These are phyloP conservation scores for Chionographis japonica DNA, from an alignment of 106 monocot species.

Conservation along the genomic window DNA sequence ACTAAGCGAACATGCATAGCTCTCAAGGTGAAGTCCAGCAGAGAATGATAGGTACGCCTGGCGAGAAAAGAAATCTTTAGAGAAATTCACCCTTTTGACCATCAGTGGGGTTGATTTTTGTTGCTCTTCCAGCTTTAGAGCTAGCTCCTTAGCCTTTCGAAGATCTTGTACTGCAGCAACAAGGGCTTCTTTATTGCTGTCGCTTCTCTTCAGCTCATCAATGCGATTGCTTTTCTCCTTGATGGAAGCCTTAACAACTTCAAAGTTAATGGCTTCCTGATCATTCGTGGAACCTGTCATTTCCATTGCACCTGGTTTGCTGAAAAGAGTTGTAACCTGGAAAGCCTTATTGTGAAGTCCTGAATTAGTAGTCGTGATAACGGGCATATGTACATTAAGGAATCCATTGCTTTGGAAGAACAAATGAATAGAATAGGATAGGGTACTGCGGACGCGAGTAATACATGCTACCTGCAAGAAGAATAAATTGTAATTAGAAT, in stretches of 20 bases:
- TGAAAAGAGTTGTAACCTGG: constrained; percentile 45
- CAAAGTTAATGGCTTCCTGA: constrained; percentile 26
- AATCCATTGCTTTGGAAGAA: constrained; percentile 78
- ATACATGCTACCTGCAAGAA: constrained; percentile 54
- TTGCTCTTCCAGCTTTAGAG: constrained; percentile 39
- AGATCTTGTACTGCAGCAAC: constrained; percentile 53
- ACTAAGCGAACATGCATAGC: constrained; percentile 69
- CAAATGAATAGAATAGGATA: constrained; percentile 35
- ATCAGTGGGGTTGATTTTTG: constrained; percentile 15
- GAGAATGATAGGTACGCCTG: constrained; percentile 43
- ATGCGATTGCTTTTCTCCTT: constrained; percentile 55
- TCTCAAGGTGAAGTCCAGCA: constrained; percentile 65
- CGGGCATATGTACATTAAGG: constrained; percentile 66
- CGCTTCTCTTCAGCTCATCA: constrained; percentile 67
- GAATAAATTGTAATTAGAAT: too few species aligned
- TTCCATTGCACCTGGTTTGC: constrained; percentile 9
- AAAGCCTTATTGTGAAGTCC: constrained; percentile 21
- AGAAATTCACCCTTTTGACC: constrained; percentile 24
- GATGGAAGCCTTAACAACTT: constrained; percentile 56
- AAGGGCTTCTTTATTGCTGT: constrained; percentile 69
- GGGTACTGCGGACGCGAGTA: constrained; percentile 46
- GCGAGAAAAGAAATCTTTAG: constrained; percentile 56
- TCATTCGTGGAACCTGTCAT: constrained; percentile 1
- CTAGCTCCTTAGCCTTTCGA: constrained; percentile 60
- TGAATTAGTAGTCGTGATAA: constrained; percentile 41